Evolutionary conservation across 148 eudicot species (phyloP), one percentile per base, ranked within the genome.

Genomic region (Rhododendron kiyosumense): DNA sequence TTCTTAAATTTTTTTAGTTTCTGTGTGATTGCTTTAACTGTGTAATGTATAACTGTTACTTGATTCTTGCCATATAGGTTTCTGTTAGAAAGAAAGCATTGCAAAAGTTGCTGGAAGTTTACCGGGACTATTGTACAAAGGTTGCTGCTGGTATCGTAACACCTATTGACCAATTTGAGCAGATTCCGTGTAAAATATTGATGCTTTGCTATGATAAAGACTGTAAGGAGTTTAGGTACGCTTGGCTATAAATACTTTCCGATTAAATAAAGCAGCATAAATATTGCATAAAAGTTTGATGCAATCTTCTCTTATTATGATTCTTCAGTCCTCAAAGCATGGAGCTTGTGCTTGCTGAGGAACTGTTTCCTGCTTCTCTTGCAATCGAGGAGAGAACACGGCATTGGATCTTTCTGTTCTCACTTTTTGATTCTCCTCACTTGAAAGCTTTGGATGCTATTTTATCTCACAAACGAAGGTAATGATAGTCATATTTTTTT

Each of bases 391-490:
- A 95, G 32, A 92, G 89, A 81, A 93, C 90, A 84, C 88, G 87
- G 65, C 99, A 95, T 82, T 97, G 99, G 99, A 89, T 94, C 84
- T 88, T 85, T 84, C 71, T 93, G 79, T 94, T 93, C 88, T 95
- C 99, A 38, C 90, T 90, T 84, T 94, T 97, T 88, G 89, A 89
- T 71, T 86, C 93, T 80, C 90, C 92, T 88, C 98, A 97, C 87
- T 84, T 88, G 81, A 95, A 93, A 90, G 98, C 93, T 79, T 84
- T 97, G 81, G 92, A 90, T 81, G 81, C 88, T 84, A 88, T 97
- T 83, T 89, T 97, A 87, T 93, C 86, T 86, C 98, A 93, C 71
- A 97, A 93, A 87, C 88, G 88, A 87, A 93, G 99, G 99, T 97
- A 91, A 18, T 85, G 78, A 22, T 84, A 43, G 69, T 76, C 28